Conservation (phyloP, 2,329 filamentous ascomycete species). For the Nemania abortiva region DNA sequence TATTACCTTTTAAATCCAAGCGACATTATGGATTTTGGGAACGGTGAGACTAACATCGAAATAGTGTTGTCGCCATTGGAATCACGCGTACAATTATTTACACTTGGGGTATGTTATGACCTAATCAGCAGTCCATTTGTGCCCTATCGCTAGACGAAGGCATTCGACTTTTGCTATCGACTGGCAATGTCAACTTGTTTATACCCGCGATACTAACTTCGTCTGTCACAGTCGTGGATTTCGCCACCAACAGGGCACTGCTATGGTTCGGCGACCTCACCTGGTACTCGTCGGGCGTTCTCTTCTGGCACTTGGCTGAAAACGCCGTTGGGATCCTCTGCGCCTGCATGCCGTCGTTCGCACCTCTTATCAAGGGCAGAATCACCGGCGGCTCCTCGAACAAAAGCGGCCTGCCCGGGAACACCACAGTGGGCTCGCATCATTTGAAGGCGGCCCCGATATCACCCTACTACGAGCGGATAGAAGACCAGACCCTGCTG, state of each 20-base stretch:
- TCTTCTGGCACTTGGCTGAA: conserved; percentile 43
- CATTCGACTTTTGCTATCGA: not conserved
- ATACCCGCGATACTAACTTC: conserved; percentile 12
- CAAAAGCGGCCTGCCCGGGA: conserved; percentile 1
- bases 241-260: conserved; percentile 20
- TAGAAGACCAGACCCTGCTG: conserved; percentile 26
- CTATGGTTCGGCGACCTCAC: conserved; percentile 36
- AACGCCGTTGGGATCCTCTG: conserved; percentile 38
- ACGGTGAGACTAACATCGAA: conserved; percentile 3
- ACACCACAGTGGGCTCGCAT: conserved; percentile 7
- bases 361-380: conserved; percentile 26
- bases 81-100: conserved; percentile 39
- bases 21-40: not conserved
- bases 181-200: not conserved
- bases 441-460: not conserved
- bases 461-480: conserved; percentile 26
- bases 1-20: not conserved
- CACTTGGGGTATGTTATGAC: conserved; percentile 30
- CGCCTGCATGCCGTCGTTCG: conserved; percentile 38
- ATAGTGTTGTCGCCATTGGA: conserved; percentile 35
- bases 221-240: conserved; percentile 28
- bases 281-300: conserved; percentile 36
- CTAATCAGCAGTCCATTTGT: not conserved
- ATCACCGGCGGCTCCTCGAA: not conserved
- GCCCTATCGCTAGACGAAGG: not conserved